Evolutionary conservation across 2,329 filamentous ascomycete species (phyloP).

Genomic region (Pestalotiopsis fici): DNA sequence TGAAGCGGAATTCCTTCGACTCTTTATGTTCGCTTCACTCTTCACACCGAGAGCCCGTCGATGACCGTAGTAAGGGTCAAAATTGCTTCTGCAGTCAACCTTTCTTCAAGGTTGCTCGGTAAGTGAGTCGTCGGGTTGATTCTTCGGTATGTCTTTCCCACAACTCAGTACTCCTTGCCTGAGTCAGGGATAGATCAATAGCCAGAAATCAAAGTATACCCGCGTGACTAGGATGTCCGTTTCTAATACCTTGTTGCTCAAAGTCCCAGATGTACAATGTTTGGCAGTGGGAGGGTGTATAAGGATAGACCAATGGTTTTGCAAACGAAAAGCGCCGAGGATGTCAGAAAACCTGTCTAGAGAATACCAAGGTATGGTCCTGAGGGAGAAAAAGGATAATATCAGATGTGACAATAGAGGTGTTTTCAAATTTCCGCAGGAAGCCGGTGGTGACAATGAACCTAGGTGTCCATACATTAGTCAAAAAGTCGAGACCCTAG

Average conservation of each 20-base stretch:
- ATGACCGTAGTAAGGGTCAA: not conserved
- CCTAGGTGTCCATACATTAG: not conserved
- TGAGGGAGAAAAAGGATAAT: not conserved
- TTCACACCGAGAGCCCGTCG: not conserved
- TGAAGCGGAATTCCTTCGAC: not conserved
- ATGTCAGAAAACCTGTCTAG: not conserved
- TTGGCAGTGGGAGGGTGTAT: not conserved
- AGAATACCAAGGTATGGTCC: not conserved
- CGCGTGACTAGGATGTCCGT: not conserved
- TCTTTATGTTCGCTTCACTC: not conserved
- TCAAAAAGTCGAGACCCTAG: not conserved
- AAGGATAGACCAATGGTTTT: not conserved
- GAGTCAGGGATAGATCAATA: not conserved
- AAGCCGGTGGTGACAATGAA: not conserved
- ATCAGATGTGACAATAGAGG: constrained; percentile 2
- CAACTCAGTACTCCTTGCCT: not conserved
- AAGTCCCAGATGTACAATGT: not conserved
- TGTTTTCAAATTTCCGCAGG: not conserved
- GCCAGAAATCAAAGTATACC: not conserved
- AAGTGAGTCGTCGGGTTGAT: not conserved
- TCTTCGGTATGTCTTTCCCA: not conserved
- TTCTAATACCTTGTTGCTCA: not conserved
- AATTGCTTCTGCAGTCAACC: not conserved
- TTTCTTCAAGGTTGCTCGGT: not conserved
- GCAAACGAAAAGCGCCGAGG: not conserved